Evolutionary conservation across 768 basidiomycete genomes (phyloP).

Genomic region (Trametes punicea): DNA sequence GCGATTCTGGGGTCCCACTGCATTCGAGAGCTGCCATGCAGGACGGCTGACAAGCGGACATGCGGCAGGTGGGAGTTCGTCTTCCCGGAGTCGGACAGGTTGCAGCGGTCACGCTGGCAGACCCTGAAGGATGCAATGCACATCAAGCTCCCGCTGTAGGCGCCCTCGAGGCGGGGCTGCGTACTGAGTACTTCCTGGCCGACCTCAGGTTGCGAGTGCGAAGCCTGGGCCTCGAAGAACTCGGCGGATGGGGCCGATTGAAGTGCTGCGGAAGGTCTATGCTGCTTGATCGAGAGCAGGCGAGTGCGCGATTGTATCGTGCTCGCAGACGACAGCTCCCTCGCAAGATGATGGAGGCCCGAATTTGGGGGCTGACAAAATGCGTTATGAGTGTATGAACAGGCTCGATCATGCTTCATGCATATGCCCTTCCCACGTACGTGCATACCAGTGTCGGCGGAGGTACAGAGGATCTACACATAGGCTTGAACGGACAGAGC

Average conservation of each 20-base stretch:
- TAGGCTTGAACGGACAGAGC: too few relatives aligned
- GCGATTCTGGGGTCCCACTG: background rate
- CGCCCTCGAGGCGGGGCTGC: background rate
- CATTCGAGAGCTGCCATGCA: too few relatives aligned
- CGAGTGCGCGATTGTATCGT: too few relatives aligned
- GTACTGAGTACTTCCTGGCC: background rate
- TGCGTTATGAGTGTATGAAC: background rate
- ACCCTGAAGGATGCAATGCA: constrained; percentile 27
- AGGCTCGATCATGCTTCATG: background rate
- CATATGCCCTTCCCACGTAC: background rate
- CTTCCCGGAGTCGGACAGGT: constrained; percentile 25
- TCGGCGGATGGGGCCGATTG: background rate
- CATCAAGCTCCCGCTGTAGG: constrained; percentile 15
- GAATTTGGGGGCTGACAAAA: background rate
- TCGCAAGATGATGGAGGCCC: too few relatives aligned
- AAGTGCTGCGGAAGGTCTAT: too few relatives aligned
- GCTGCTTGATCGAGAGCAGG: too few relatives aligned
- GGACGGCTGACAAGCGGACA: background rate
- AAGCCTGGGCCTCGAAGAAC: too few relatives aligned
- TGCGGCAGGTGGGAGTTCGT: constrained; percentile 30
- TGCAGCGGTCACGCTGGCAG: constrained; percentile 28
- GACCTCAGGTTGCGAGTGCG: background rate
- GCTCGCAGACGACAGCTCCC: too few relatives aligned
- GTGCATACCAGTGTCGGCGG: too few relatives aligned
- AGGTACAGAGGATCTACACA: too few relatives aligned